Evolutionary conservation across 2,329 filamentous ascomycete species (phyloP).

Genomic region (Phialophora tarda): DNA sequence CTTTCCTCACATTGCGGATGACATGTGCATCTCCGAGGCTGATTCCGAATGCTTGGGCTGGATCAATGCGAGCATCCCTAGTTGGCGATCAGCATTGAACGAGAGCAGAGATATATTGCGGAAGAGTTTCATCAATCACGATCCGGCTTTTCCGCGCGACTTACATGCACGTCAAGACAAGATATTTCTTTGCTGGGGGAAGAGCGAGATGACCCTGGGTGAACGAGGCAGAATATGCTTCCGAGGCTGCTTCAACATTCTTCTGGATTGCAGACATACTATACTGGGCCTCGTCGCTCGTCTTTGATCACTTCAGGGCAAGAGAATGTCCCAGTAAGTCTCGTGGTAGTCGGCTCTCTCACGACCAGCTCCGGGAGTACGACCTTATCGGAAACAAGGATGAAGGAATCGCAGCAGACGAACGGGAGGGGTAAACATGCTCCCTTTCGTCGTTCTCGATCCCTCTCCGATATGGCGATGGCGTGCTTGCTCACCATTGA

Average conservation of each 20-base stretch:
- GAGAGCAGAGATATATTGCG: background rate
- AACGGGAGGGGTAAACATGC: slow-evolving; percentile 18
- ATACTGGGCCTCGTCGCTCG: slow-evolving; percentile 38
- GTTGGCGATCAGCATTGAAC: background rate
- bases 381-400: background rate
- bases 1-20: slow-evolving; percentile 64
- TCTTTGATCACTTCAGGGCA: background rate
- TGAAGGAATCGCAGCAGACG: background rate
- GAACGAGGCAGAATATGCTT: slow-evolving; percentile 64
- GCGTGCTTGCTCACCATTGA: slow-evolving; percentile 18
- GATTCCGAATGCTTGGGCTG: slow-evolving; percentile 71
- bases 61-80: slow-evolving; percentile 73
- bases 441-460: slow-evolving; percentile 2
- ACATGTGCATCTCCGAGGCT: slow-evolving; percentile 77
- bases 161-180: slow-evolving; percentile 74
- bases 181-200: slow-evolving; percentile 72
- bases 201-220: slow-evolving; percentile 69
- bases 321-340: background rate
- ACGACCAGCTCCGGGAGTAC: background rate
- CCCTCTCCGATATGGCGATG: slow-evolving; percentile 9
- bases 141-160: background rate
- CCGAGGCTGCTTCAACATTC: slow-evolving; percentile 64
- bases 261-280: slow-evolving; percentile 57
- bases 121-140: background rate
- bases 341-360: background rate